Base-by-base conservation (phyloP, 2,329 filamentous ascomycete genomes). In the Diaporthe australafricana region DNA sequence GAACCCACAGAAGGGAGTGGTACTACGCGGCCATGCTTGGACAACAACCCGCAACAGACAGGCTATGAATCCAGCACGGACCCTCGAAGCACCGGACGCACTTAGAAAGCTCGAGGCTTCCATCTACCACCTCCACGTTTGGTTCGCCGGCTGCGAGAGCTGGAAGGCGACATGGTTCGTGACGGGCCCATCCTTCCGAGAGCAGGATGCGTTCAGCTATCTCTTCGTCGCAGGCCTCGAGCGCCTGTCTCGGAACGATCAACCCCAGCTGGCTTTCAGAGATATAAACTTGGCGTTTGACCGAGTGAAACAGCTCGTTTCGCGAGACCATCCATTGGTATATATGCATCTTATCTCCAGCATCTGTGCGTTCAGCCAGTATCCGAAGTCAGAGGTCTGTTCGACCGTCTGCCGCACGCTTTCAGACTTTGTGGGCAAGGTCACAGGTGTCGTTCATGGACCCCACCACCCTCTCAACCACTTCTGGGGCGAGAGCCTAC, bases 281-380 rank as follows among this genome's bases (percentile, higher is more conserved):
- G 38, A 42, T 9, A 48, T 70, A 30, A 70, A 70, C 17, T 14
- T 27, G 30, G 50, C 69, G 20, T 67, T 70, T 65, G 69, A 70
- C 6, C n/a, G n/a, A 5, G 50, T 70, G 17, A 66, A 70, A 22
- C 38, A 55, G 7, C 32, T 66, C 16, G 47, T 70, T 4, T 1
- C 20, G 9, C n/a, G 11, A 14, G 50, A 66, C 35, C 69, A 70
- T 7, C 69, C 60, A 2, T 7, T 70, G 20, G 47, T 57, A 9
- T 67, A 67, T 38, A 27, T 66, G 11, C 57, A 38, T 5, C 53
- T 70, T 3, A 53, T 65, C 20, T 45, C 45, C 25, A 25, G 38
- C 17, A 20, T 66, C 5, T 57, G 50, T 12, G 62, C 69, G 2
- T 70, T 42, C 22, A 38, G 27, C 12, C 48, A 40, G 22, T 70